A percentile compares a stretch with the other conserved stretches of the same genome.
These are phyloP conservation scores for sorghum (Sorghum bicolor) DNA, from an alignment of 176 grass and related monocot species.

Conservation along the genomic window DNA sequence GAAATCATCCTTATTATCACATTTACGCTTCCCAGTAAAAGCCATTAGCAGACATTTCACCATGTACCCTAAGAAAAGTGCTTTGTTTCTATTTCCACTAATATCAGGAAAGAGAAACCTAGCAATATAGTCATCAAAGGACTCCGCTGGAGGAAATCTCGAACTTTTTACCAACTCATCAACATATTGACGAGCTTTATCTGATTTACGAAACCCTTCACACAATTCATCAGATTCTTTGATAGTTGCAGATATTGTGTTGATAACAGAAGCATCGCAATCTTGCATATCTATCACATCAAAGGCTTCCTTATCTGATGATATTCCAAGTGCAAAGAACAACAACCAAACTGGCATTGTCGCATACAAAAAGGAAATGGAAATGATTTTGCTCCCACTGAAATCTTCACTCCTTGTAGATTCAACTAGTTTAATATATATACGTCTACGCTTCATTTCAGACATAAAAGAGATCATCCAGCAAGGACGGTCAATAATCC, in stretches of 20 bases:
- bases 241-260: slow-evolving; percentile 73
- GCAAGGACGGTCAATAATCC: slow-evolving; percentile 61
- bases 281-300: slow-evolving; percentile 83
- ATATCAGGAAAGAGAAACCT: slow-evolving; percentile 76
- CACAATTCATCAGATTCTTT: slow-evolving; percentile 69
- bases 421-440: slow-evolving; percentile 78
- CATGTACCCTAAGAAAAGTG: slow-evolving; percentile 89
- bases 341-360: slow-evolving; percentile 82
- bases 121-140: slow-evolving; percentile 82
- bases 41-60: slow-evolving; percentile 88
- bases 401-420: slow-evolving; percentile 63
- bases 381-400: slow-evolving; percentile 63
- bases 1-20: slow-evolving; percentile 95
- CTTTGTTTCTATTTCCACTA: slow-evolving; percentile 62
- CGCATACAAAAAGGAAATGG: slow-evolving; percentile 65
- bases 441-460: slow-evolving; percentile 56
- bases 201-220: slow-evolving; percentile 58
- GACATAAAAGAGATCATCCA: slow-evolving; percentile 67
- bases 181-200: slow-evolving; percentile 66
- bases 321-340: slow-evolving; percentile 87
- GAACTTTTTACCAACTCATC: slow-evolving; percentile 56
- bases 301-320: slow-evolving; percentile 82
- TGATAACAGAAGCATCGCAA: slow-evolving; percentile 58
- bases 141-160: slow-evolving; percentile 74
- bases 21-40: slow-evolving; percentile 75